These are phyloP conservation scores for Quercus dentata DNA, from an alignment of 306 rosid genomes.

Conservation along the genomic window DNA sequence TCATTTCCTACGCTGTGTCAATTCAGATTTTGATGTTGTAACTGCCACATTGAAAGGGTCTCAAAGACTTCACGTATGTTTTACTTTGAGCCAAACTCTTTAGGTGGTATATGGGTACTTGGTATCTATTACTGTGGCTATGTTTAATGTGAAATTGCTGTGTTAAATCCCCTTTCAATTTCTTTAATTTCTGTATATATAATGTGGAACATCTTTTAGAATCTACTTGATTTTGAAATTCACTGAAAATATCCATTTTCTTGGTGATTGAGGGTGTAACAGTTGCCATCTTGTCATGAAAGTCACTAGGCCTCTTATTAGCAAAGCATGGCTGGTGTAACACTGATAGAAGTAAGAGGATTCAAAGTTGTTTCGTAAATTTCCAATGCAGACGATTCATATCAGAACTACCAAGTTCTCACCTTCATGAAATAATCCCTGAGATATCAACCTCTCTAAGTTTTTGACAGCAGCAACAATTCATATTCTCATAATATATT, in stretches of 20 bases:
- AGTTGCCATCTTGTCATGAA: not conserved
- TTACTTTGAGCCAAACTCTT: conserved; percentile 1
- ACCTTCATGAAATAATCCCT: no score
- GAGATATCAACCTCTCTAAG: no score
- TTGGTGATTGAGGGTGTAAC: no score
- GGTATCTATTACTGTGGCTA: not conserved
- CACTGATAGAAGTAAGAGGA: not conserved
- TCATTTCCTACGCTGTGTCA: conserved; percentile 80
- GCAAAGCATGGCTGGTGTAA: not conserved
- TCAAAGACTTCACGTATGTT: conserved; percentile 61
- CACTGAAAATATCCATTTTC: not conserved
- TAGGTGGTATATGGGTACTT: not conserved
- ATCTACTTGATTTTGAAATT: not conserved
- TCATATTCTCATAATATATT: no score
- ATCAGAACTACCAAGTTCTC: no score
- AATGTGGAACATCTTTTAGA: not conserved
- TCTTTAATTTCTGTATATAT: not conserved
- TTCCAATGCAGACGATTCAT: not conserved
- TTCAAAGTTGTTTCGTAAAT: not conserved
- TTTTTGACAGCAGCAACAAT: no score
- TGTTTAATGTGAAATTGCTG: not conserved
- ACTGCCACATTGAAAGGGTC: conserved; percentile 84
- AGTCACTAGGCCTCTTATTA: not conserved
- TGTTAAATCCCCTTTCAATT: not conserved
- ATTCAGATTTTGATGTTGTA: conserved; percentile 74